phyloP scores from a whole-genome alignment of 495 filamentous ascomycete species.

The Immersiella caudata region DNA sequence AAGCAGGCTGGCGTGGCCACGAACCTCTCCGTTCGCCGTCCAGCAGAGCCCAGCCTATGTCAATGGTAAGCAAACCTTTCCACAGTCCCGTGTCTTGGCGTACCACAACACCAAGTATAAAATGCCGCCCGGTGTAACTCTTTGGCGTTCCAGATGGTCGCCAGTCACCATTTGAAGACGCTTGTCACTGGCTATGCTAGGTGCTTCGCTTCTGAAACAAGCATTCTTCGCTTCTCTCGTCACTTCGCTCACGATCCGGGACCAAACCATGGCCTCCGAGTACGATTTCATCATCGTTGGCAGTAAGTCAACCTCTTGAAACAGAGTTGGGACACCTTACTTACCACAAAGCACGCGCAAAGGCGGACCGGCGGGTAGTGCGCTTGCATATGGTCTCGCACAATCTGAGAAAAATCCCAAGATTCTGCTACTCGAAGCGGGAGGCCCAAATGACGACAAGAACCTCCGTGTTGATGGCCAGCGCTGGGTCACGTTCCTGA shows the following conservation, averaged over 20 bases:
- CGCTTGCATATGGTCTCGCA: constrained; percentile 52
- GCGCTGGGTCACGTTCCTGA: constrained; percentile 54
- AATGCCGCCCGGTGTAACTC: not conserved
- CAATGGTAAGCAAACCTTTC: too few relatives aligned
- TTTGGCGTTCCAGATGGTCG: not conserved
- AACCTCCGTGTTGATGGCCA: constrained; percentile 54
- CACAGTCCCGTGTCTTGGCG: too few relatives aligned
- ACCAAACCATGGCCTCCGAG: constrained; percentile 21
- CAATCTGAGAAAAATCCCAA: constrained; percentile 45
- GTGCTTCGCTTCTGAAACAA: not conserved
- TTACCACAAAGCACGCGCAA: constrained; percentile 14
- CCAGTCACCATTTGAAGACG: not conserved
- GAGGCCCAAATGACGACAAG: constrained; percentile 51
- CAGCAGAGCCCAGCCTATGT: too few relatives aligned
- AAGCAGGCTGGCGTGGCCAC: too few relatives aligned
- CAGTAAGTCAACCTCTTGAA: constrained; percentile 36
- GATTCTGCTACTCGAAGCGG: constrained; percentile 64
- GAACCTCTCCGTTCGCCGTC: too few relatives aligned
- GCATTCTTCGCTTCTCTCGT: not conserved
- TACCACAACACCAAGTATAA: not conserved
- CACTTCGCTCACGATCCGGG: not conserved
- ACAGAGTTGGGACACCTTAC: not conserved
- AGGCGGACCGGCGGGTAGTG: constrained; percentile 62
- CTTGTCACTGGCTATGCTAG: not conserved
- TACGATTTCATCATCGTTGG: constrained; percentile 63